Conservation (phyloP, 768 basidiomycete genomes). For the Lenzites betulinus region DNA sequence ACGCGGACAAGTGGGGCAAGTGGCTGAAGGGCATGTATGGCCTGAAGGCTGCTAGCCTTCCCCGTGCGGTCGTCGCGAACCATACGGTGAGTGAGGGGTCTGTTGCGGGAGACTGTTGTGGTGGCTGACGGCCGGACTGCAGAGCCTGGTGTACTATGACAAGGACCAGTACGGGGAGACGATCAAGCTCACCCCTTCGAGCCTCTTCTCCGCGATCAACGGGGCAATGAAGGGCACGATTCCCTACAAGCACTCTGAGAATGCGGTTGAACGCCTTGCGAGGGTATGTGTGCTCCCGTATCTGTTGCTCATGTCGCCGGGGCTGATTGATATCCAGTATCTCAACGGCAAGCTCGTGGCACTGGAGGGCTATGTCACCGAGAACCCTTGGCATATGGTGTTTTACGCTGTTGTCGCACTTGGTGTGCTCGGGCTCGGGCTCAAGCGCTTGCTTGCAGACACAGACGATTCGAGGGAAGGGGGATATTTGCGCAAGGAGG, state of each 20-base stretch:
- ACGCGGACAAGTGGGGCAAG: slow-evolving; percentile 76
- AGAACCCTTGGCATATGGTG: slow-evolving; percentile 30
- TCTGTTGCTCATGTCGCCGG: neutral
- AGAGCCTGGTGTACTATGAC: slow-evolving; percentile 81
- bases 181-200: slow-evolving; percentile 56
- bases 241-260: slow-evolving; percentile 65
- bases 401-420: slow-evolving; percentile 26
- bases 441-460: slow-evolving; percentile 28
- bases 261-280: slow-evolving; percentile 63
- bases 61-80: slow-evolving; percentile 72
- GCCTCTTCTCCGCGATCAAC: slow-evolving; percentile 72
- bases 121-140: slow-evolving; percentile 7
- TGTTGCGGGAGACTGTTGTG: neutral
- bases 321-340: slow-evolving; percentile 23
- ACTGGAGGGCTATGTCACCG: slow-evolving; percentile 28
- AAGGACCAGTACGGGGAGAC: slow-evolving; percentile 53
- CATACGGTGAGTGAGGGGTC: slow-evolving; percentile 60
- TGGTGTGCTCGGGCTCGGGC: slow-evolving; percentile 21
- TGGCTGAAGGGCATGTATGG: slow-evolving; percentile 96
- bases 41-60: slow-evolving; percentile 39
- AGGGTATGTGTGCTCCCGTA: slow-evolving; percentile 48
- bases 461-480: slow-evolving; percentile 21
- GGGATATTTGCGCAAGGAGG: slow-evolving; percentile 20
- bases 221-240: slow-evolving; percentile 56
- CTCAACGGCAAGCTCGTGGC: slow-evolving; percentile 32